phyloP scores from a whole-genome alignment of 495 filamentous ascomycete genomes.

The Penicillium psychrofluorescens region DNA sequence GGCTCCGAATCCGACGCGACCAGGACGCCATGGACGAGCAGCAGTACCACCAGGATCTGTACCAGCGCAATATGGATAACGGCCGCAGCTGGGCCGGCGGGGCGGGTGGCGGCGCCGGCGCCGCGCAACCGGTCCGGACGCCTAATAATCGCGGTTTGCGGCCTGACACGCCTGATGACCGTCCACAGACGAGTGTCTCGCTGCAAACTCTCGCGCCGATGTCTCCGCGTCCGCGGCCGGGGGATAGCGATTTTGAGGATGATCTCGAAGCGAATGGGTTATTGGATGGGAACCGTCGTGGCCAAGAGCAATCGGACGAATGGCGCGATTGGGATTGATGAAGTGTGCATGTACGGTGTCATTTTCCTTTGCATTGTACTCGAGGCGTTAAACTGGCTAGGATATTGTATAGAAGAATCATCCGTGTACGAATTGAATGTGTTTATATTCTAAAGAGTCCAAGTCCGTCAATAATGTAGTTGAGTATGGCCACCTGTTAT shows the following conservation, averaged over 20 bases:
- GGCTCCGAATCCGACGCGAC: conserved; percentile 49
- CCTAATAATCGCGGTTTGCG: conserved; percentile 33
- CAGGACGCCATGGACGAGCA: conserved; percentile 45
- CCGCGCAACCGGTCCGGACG: conserved; percentile 13
- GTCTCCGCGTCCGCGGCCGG: conserved; percentile 36
- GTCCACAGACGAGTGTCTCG: conserved; percentile 43
- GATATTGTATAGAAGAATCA: too few species aligned
- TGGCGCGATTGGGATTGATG: conserved; percentile 40
- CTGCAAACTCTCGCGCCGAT: conserved; percentile 44
- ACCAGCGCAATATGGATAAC: conserved; percentile 33
- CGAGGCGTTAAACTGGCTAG: too few species aligned
- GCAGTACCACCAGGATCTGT: conserved; percentile 38
- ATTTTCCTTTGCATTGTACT: neutral
- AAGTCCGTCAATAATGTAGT: too few species aligned
- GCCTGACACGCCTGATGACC: conserved; percentile 40
- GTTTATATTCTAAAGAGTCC: too few species aligned
- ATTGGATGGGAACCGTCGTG: conserved; percentile 6
- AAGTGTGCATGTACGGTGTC: neutral
- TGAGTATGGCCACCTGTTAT: too few species aligned
- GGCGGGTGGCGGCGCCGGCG: conserved; percentile 3
- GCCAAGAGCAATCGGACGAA: conserved; percentile 23
- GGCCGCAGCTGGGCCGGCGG: conserved; percentile 25
- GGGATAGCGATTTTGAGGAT: conserved; percentile 36
- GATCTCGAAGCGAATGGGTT: conserved; percentile 22
- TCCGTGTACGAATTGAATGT: too few species aligned